These are phyloP conservation scores for Yamadazyma aaseri DNA, from an alignment of 1,139 yeast genomes.

Conservation along the genomic window DNA sequence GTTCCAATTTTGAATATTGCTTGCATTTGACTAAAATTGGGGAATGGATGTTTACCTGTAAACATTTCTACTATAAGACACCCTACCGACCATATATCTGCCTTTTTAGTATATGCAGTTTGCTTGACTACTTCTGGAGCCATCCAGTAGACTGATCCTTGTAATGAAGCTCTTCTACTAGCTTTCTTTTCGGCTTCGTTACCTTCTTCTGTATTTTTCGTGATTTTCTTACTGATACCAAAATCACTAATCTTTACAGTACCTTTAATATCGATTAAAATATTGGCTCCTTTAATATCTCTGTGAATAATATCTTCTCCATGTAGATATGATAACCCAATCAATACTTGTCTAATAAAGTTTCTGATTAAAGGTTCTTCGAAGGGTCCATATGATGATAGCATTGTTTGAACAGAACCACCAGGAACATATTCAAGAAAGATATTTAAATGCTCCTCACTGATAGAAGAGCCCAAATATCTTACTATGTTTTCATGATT, in stretches of 20 bases:
- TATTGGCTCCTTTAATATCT: slow-evolving; percentile 92
- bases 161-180: slow-evolving; percentile 75
- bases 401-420: slow-evolving; percentile 88
- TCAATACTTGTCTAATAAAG: slow-evolving; percentile 78
- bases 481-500: slow-evolving; percentile 92
- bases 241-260: slow-evolving; percentile 91
- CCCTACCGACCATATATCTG: slow-evolving; percentile 96
- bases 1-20: slow-evolving; percentile 93
- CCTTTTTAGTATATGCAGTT: slow-evolving; percentile 82
- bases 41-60: slow-evolving; percentile 92
- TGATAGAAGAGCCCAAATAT: slow-evolving; percentile 81
- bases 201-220: slow-evolving; percentile 20
- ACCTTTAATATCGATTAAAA: slow-evolving; percentile 85
- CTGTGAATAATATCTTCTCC: slow-evolving; percentile 83
- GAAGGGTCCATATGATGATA: slow-evolving; percentile 84
- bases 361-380: slow-evolving; percentile 86
- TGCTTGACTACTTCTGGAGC: slow-evolving; percentile 97
- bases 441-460: slow-evolving; percentile 69
- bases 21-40: slow-evolving; percentile 92
- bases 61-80: slow-evolving; percentile 91
- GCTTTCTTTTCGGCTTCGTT: slow-evolving; percentile 22
- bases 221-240: slow-evolving; percentile 84
- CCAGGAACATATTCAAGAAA: slow-evolving; percentile 96
- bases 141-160: slow-evolving; percentile 98
- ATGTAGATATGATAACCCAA: slow-evolving; percentile 80